phyloP scores from a whole-genome alignment of 331 rosid species.

The Malus hybrid region DNA sequence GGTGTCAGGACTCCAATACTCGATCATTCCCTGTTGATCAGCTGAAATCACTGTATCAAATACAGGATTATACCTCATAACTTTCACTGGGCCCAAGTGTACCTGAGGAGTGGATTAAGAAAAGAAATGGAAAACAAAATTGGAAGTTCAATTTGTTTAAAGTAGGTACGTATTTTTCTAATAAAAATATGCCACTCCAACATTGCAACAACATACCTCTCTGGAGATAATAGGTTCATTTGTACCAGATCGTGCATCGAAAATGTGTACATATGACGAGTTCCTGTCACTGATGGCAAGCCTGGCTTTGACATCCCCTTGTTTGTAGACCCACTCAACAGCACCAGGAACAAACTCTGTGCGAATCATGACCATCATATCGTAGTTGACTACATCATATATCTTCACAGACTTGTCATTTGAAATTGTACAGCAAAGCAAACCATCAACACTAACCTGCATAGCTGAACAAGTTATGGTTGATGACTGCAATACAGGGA shows the following conservation, averaged over 20 bases:
- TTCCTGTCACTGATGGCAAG: conserved; percentile 77
- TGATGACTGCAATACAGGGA: conserved; percentile 30
- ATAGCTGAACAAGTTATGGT: conserved; percentile 58
- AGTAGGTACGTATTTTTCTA: not conserved
- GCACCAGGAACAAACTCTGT: conserved; percentile 75
- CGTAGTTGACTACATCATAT: conserved; percentile 91
- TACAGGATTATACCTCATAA: conserved; percentile 70
- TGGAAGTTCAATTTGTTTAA: not conserved
- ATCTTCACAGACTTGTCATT: conserved; percentile 77
- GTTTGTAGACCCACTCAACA: conserved; percentile 93
- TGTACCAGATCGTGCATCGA: conserved; percentile 82
- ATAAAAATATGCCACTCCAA: not conserved
- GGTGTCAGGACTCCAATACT: conserved; percentile 75
- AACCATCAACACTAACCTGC: conserved; percentile 97
- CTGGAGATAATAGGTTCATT: conserved; percentile 76
- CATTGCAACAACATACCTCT: conserved; percentile 45
- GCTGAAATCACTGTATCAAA: conserved; percentile 81
- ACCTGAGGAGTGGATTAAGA: conserved; percentile 32
- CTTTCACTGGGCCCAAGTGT: conserved; percentile 73
- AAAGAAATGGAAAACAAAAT: not conserved
- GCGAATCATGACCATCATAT: conserved; percentile 98
- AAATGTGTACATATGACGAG: conserved; percentile 77
- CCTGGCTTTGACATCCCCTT: conserved; percentile 88
- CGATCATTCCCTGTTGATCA: conserved; percentile 72
- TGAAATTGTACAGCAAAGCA: conserved; percentile 94